Percentiles rank a stretch among this genome's conserved stretches.
Conservation (phyloP, 768 basidiomycete genomes). For the Phylloporus scabripes region DNA sequence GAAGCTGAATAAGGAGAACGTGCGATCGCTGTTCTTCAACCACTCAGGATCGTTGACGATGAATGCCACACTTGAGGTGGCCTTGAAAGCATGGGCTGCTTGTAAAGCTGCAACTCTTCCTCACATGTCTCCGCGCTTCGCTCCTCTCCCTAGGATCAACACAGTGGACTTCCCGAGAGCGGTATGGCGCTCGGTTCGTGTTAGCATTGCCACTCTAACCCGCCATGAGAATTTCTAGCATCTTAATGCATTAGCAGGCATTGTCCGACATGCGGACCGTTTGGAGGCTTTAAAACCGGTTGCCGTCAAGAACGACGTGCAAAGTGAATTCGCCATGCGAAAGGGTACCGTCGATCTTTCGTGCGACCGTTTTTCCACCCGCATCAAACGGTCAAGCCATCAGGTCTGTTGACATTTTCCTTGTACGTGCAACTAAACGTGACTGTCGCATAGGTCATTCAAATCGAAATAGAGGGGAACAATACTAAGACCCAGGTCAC, state of each 20-base stretch:
- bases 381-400: constrained; percentile 32
- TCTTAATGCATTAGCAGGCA: constrained; percentile 42
- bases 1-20: constrained; percentile 24
- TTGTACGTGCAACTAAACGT: not conserved
- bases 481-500: constrained; percentile 2
- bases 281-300: constrained; percentile 46
- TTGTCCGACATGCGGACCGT: constrained; percentile 40
- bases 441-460: constrained; percentile 12
- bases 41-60: constrained; percentile 14
- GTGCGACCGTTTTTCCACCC: constrained; percentile 42
- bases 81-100: constrained; percentile 43
- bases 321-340: constrained; percentile 20
- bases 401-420: constrained; percentile 33
- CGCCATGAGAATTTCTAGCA: constrained; percentile 25
- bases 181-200: constrained; percentile 21
- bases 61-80: constrained; percentile 19
- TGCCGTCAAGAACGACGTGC: constrained; percentile 39
- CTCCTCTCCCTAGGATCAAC: constrained; percentile 14
- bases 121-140: constrained; percentile 15
- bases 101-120: constrained; percentile 31
- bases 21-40: constrained; percentile 28
- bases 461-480: constrained; percentile 14
- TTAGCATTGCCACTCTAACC: not conserved
- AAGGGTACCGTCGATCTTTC: constrained; percentile 31
- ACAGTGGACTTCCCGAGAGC: constrained; percentile 24